phyloP scores from a whole-genome alignment of 768 basidiomycete genomes.

The Dendrothele bispora region DNA sequence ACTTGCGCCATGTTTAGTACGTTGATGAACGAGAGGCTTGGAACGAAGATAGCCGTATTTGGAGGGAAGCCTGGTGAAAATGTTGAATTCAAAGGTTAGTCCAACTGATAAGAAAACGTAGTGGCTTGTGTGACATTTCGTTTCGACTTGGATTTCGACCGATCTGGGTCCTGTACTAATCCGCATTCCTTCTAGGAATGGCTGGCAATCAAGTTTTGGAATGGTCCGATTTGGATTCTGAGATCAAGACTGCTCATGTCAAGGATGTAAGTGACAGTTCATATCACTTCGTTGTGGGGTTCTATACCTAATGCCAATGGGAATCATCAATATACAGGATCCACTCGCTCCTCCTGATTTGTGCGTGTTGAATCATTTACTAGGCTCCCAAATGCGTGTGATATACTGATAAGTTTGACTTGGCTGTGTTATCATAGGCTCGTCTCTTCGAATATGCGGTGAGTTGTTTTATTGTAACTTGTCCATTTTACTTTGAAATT shows the following conservation, averaged over 20 bases:
- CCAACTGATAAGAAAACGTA: too few species aligned
- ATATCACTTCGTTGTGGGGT: too few species aligned
- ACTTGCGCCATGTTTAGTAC: constrained; percentile 67
- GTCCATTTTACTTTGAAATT: neutral
- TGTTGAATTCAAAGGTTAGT: constrained; percentile 50
- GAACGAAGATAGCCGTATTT: constrained; percentile 53
- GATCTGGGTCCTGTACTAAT: too few species aligned
- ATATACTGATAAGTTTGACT: neutral
- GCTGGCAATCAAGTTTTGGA: constrained; percentile 65
- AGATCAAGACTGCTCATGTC: constrained; percentile 58
- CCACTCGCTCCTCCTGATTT: constrained; percentile 43
- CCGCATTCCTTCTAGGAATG: constrained; percentile 43
- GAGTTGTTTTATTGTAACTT: constrained; percentile 13
- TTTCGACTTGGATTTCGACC: too few species aligned
- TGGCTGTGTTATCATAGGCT: too few species aligned
- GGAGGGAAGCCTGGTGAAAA: constrained; percentile 54
- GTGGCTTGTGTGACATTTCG: neutral
- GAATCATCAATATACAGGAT: constrained; percentile 34
- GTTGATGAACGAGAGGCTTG: constrained; percentile 56
- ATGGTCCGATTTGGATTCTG: constrained; percentile 58
- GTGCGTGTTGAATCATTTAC: constrained; percentile 35
- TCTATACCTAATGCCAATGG: too few species aligned
- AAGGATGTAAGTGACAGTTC: constrained; percentile 35
- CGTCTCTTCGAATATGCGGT: constrained; percentile 46
- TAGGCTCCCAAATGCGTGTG: too few species aligned